Conservation (phyloP, 164 flowering plant species). For the Aristolochia californica region DNA sequence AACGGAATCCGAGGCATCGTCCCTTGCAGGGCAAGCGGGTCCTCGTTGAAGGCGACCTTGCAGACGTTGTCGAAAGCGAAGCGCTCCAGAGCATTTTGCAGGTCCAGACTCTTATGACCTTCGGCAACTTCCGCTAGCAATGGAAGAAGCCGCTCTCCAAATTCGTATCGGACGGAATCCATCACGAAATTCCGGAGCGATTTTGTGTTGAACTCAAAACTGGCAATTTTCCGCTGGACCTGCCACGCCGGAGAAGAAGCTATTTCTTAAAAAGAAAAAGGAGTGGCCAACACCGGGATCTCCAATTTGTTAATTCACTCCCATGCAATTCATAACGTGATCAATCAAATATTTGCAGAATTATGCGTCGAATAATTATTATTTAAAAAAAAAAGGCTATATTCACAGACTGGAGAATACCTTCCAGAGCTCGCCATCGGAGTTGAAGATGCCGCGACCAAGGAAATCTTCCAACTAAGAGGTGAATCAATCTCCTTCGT, state of each 20-base stretch:
- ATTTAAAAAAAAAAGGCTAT: too few species aligned
- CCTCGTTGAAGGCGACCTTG: constrained; percentile 44
- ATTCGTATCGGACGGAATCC: constrained; percentile 24
- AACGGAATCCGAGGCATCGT: constrained; percentile 1
- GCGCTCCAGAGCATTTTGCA: constrained; percentile 47
- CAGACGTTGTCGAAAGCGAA: constrained; percentile 59
- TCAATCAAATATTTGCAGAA: too few species aligned
- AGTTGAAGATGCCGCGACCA: constrained; percentile 53
- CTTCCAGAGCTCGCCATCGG: constrained; percentile 44
- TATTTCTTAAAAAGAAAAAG: too few species aligned
- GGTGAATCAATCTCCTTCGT: constrained; percentile 29
- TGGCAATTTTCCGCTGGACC: constrained; percentile 43
- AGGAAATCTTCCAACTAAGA: constrained; percentile 45
- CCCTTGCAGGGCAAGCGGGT: constrained; percentile 32
- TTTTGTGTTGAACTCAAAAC: constrained; percentile 40
- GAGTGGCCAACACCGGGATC: too few species aligned
- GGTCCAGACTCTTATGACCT: constrained; percentile 15
- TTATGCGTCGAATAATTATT: too few species aligned
- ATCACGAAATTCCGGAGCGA: constrained; percentile 31
- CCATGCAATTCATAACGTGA: too few species aligned
- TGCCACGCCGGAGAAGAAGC: too few species aligned
- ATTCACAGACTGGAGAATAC: background rate
- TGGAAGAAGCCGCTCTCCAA: constrained; percentile 26
- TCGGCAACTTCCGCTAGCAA: constrained; percentile 19
- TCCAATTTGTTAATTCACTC: too few species aligned